Evolutionary conservation across 2,329 filamentous ascomycete genomes (phyloP).

Genomic region (Biscogniauxia marginata): DNA sequence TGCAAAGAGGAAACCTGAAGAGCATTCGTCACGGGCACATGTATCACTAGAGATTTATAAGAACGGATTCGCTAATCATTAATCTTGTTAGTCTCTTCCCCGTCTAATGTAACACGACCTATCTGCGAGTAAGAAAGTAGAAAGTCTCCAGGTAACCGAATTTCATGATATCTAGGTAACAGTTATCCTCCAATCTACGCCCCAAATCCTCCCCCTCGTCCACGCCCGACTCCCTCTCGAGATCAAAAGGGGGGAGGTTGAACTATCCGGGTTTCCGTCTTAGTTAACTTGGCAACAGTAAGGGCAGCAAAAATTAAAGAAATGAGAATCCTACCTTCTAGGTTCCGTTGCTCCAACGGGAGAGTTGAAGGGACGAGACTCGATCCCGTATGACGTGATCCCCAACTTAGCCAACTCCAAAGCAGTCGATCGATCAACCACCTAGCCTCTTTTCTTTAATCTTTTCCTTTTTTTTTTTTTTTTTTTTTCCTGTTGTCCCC

Average conservation of each 20-base stretch:
- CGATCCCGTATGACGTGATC: too few relatives aligned
- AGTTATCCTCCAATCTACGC: not conserved
- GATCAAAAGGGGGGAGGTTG: too few relatives aligned
- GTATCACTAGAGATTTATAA: not conserved
- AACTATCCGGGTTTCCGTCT: too few relatives aligned
- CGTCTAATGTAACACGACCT: not conserved
- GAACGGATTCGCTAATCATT: not conserved
- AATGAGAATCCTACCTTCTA: not conserved
- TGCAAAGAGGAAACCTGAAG: not conserved
- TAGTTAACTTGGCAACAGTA: not conserved
- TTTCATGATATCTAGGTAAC: too few relatives aligned
- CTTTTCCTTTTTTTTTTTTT: too few relatives aligned
- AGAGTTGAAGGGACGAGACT: too few relatives aligned
- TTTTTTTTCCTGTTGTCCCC: too few relatives aligned
- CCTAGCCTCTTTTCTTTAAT: too few relatives aligned
- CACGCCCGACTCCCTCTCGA: too few relatives aligned
- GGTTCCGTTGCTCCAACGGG: not conserved
- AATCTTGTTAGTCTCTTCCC: not conserved
- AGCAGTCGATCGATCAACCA: too few relatives aligned
- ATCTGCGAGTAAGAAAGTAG: not conserved
- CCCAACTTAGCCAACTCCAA: too few relatives aligned
- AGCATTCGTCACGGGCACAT: not conserved
- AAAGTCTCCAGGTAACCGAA: not conserved
- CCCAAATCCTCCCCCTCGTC: too few relatives aligned
- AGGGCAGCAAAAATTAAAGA: not conserved